Percentiles rank a stretch among this genome's conserved stretches.
These are phyloP conservation scores for Alternaria sp. DNA, from an alignment of 2,329 filamentous ascomycete species.

Conservation along the genomic window DNA sequence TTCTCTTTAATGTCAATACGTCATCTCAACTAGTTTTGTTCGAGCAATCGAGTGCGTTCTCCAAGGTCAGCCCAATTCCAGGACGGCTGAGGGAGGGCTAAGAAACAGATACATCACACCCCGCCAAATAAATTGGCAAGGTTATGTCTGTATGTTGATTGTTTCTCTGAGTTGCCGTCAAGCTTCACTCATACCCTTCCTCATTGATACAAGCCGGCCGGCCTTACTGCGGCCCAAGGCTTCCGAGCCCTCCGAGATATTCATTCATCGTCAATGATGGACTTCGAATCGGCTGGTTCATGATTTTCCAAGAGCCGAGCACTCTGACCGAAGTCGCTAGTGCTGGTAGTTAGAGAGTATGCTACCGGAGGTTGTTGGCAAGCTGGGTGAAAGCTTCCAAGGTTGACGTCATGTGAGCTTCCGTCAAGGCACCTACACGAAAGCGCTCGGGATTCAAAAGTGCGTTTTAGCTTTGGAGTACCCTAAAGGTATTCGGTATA, in stretches of 20 bases:
- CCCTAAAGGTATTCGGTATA: background rate
- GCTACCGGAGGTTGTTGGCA: background rate
- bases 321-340: background rate
- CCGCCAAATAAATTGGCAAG: too few species aligned
- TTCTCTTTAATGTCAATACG: background rate
- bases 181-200: background rate
- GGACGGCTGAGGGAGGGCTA: background rate
- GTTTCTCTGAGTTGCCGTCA: background rate
- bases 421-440: too few species aligned
- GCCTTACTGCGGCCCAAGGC: background rate
- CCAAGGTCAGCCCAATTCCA: too few species aligned
- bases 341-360: background rate
- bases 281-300: background rate
- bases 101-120: background rate
- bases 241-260: background rate
- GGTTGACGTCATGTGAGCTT: background rate
- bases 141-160: background rate
- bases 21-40: too few species aligned
- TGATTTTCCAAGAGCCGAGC: background rate
- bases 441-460: too few species aligned
- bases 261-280: background rate
- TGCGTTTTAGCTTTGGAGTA: background rate
- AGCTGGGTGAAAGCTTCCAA: too few species aligned
- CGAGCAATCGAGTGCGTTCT: too few species aligned
- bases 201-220: background rate